Base-by-base conservation (phyloP, 768 basidiomycete species). In the Kwoniella botswanensis region DNA sequence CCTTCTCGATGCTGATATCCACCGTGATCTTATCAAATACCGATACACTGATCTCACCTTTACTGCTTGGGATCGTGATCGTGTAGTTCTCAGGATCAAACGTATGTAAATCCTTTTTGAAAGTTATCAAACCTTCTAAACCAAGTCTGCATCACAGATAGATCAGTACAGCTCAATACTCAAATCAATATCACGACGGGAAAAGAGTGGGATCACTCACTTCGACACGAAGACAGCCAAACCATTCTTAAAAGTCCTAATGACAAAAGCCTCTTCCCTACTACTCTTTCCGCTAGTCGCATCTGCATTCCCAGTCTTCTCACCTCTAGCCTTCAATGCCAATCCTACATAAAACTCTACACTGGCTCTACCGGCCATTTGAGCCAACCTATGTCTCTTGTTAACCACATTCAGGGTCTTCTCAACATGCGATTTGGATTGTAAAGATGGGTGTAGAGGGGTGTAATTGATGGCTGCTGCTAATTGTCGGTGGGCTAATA, bases 341-440 rank as follows among this genome's bases (percentile, higher is more conserved):
- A 99, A 85, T 0, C 96, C 95, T 29, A 98, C 94, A 77, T 97
- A 98, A 75, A 98, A 99, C 84, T 99, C 96, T 42, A 98, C 91
- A 80, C 93, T 96, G 0, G 97, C 97, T 15, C 97, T 87, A 3
- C 95, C 90, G 0, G 97, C 97, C 92, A 95, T 96, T 80, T 99
- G 97, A 0, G 97, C 97, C 89, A 96, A 92, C 29, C 96, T 88
- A 82, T 99, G 96, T 18, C 95, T 88, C 54, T 90, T 88, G 78
- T 98, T 99, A 63, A 98, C 91, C 24, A 92, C 89, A 67, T 90
- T 90, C 73, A 98, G 84, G 7, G 92, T 88, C 21, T 90, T 89
- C 80, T 98, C 97, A 2, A 98, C 92, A 76, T 93, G 90, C 15
- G 88, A 82, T 82, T 94, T 93, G 0, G 93, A 93, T 77, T 97